Evolutionary conservation across 2,329 filamentous ascomycete genomes (phyloP).

Genomic region (Neocucurbitaria cava): DNA sequence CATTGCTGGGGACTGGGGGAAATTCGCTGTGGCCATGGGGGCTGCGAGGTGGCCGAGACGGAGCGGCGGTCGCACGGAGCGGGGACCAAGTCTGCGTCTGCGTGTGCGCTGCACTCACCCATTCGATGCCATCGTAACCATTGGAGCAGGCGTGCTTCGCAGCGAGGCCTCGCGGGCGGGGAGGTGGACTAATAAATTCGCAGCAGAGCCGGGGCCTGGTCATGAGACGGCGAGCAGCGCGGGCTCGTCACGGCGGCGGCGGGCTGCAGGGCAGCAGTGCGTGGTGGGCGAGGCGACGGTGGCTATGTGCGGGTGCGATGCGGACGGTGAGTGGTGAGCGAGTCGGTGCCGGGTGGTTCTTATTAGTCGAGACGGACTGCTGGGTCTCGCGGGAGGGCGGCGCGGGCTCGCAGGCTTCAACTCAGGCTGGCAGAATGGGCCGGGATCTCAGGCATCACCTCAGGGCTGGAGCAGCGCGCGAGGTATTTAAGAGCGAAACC

Average conservation of each 20-base stretch:
- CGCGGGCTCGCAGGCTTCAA: slow-evolving; percentile 11
- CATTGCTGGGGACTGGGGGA: not conserved
- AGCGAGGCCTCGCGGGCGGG: slow-evolving; percentile 28
- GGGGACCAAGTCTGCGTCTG: too few relatives aligned
- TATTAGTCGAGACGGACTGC: slow-evolving; percentile 5
- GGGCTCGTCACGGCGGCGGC: slow-evolving; percentile 4
- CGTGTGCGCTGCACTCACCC: slow-evolving; percentile 47
- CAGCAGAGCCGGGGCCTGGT: slow-evolving; percentile 22
- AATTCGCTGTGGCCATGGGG: slow-evolving; percentile 8
- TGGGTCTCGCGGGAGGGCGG: slow-evolving; percentile 11
- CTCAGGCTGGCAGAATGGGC: slow-evolving; percentile 18
- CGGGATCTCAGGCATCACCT: slow-evolving; percentile 26
- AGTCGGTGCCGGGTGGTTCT: slow-evolving; percentile 6
- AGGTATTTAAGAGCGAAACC: slow-evolving; percentile 36
- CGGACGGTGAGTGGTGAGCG: not conserved
- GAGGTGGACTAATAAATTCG: slow-evolving; percentile 23
- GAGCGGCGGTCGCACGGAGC: slow-evolving; percentile 39
- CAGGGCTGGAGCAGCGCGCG: slow-evolving; percentile 30
- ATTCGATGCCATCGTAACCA: slow-evolving; percentile 54
- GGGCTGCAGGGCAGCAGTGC: slow-evolving; percentile 3
- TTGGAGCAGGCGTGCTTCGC: slow-evolving; percentile 41
- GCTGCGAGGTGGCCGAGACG: slow-evolving; percentile 5
- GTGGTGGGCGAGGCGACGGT: not conserved
- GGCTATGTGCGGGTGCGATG: slow-evolving; percentile 1
- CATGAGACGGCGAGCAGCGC: slow-evolving; percentile 24